Conservation (phyloP, 257 asterid species). For the Perilla frutescens region DNA sequence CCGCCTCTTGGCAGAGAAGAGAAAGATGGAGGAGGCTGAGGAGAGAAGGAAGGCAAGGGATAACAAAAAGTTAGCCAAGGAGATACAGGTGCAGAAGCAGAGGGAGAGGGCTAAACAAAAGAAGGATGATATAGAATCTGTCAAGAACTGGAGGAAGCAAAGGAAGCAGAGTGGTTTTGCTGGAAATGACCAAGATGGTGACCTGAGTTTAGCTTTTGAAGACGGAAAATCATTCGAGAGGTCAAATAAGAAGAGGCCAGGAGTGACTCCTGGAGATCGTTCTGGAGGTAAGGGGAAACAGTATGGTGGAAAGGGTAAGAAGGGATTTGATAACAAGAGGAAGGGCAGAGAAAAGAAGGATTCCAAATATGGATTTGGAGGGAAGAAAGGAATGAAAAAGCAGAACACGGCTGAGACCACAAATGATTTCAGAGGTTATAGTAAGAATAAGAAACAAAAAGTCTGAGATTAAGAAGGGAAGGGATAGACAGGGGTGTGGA, state of each 20-base stretch:
- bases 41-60: constrained; percentile 91
- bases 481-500: not conserved
- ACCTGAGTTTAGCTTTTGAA: constrained; percentile 62
- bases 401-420: constrained; percentile 90
- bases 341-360: constrained; percentile 57
- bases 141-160: constrained; percentile 93
- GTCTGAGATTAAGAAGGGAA: constrained; percentile 32
- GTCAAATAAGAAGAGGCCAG: constrained; percentile 66
- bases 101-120: constrained; percentile 88
- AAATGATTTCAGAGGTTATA: constrained; percentile 56
- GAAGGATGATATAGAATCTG: constrained; percentile 87
- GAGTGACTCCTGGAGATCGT: constrained; percentile 85
- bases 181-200: constrained; percentile 48
- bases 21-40: constrained; percentile 74
- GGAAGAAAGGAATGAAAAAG: constrained; percentile 84
- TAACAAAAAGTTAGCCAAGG: constrained; percentile 85
- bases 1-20: constrained; percentile 81
- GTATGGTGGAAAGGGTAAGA: constrained; percentile 53
- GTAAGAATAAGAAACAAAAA: constrained; percentile 56
- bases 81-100: constrained; percentile 73
- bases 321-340: constrained; percentile 55
- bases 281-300: constrained; percentile 73
- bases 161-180: constrained; percentile 80
- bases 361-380: constrained; percentile 86
- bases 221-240: constrained; percentile 70